Evolutionary conservation across 2,329 filamentous ascomycete species (phyloP), one percentile per base, ranked within the genome.

Genomic region (Colletotrichum sp.): DNA sequence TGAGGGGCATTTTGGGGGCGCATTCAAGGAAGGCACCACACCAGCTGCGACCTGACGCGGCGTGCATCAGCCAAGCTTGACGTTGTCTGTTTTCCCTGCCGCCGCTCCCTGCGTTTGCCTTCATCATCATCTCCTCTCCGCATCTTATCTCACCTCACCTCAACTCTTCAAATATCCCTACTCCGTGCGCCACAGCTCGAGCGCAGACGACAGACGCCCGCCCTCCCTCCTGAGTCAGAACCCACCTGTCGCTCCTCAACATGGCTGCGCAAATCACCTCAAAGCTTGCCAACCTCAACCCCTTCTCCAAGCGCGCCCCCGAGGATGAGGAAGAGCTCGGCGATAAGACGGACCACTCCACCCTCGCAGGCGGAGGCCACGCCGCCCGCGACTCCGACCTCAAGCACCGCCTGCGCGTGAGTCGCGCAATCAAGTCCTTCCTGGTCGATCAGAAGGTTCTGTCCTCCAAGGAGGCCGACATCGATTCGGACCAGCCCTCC

Each of bases 291-390:
- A 84, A 81, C 75, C 81, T 89, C 62, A 88, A 86, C 60, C 84
- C 84, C 6, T 85, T 88, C 76, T 81, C 82, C 32, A 80, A 77
- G 24, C 77, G 68, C 28, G 70, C 78, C 8, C 60, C 77, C 28
- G 77, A 82, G 26, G 81, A 82, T 36, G 88, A 89, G 72, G 90
- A 92, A 55, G 89, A 92, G 36, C 80, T 84, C 34, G 90, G 90
- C 72, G 89, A 92, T 74, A 85, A 86, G 65, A 88, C 91, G 76
- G 89, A 90, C 78, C 80, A 80, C 65, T 80, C 82, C 72, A 89
- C 86, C 52, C 85, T 93, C 13, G 92, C 90, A 3, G 91, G 92
- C 36, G 91, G 91, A n/a, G 91, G 91, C 60, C 91, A 91, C 81
- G 86, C 87, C 69, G 84, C 85, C n/a, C 87, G 88, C 49, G 82